A percentile compares a stretch with the other conserved stretches of the same genome.
Evolutionary conservation across 2,329 filamentous ascomycete genomes (phyloP).

Genomic region (Acephala macrosclerotiorum): DNA sequence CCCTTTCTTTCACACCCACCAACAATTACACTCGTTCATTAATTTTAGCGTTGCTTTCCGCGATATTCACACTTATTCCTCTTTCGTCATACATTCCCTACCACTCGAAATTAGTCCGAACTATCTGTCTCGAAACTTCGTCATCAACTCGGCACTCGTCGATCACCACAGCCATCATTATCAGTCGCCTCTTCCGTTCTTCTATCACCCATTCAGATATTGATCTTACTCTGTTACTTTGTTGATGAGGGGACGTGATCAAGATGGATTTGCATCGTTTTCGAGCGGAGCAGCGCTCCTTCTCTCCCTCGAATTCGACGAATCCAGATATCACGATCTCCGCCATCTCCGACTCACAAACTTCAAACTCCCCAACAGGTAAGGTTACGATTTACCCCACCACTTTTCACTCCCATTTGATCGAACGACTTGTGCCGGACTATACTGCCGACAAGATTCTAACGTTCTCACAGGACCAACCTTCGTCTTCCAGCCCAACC

Average conservation of each 20-base stretch:
- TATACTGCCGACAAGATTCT: not conserved
- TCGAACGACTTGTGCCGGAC: no score
- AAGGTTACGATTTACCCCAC: no score
- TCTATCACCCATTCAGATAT: not conserved
- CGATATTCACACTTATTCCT: not conserved
- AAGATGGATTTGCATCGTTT: slow-evolving; percentile 8
- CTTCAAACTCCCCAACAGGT: not conserved
- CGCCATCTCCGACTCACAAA: not conserved
- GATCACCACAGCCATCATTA: not conserved
- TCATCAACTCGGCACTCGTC: not conserved
- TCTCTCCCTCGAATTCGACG: not conserved
- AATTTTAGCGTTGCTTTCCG: not conserved
- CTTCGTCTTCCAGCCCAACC: not conserved
- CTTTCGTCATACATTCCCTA: not conserved
- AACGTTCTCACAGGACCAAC: not conserved
- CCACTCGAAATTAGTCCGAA: not conserved
- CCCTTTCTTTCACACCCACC: not conserved
- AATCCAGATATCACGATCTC: not conserved
- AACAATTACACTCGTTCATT: not conserved
- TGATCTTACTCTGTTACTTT: not conserved
- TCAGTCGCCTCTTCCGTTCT: not conserved
- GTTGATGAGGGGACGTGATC: not conserved
- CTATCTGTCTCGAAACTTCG: not conserved
- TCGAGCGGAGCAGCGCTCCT: not conserved
- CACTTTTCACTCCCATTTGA: not conserved